phyloP scores from a whole-genome alignment of 2,329 filamentous ascomycete genomes.

The Nothopassalora personata region DNA sequence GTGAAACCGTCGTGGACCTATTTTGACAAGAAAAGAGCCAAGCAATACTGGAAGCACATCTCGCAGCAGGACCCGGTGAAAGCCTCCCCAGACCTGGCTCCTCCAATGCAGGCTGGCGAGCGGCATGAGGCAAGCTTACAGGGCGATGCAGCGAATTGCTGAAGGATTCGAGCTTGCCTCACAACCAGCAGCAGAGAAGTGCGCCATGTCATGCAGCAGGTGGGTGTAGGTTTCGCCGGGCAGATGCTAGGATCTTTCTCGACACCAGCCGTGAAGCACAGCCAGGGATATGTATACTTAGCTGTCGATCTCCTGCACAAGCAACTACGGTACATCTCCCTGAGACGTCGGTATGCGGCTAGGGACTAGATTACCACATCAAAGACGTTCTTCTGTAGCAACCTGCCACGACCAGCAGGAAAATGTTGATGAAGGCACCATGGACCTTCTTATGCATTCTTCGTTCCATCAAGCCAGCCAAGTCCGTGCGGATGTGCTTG shows the following conservation, averaged over 20 bases:
- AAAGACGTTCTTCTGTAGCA: slow-evolving; percentile 1
- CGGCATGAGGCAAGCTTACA: slow-evolving; percentile 15
- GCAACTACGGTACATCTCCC: slow-evolving; percentile 14
- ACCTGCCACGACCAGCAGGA: slow-evolving; percentile 6
- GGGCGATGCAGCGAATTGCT: slow-evolving; percentile 8
- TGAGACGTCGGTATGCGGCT: slow-evolving; percentile 3
- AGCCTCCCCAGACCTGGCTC: slow-evolving; percentile 14
- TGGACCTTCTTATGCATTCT: neutral
- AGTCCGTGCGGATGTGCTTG: slow-evolving; percentile 2
- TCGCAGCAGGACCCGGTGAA: slow-evolving; percentile 13
- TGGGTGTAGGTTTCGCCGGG: slow-evolving; percentile 15
- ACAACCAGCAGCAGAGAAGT: slow-evolving; percentile 12
- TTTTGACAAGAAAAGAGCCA: slow-evolving; percentile 23
- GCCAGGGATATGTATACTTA: slow-evolving; percentile 18
- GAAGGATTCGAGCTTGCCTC: slow-evolving; percentile 10
- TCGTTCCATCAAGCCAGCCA: slow-evolving; percentile 10
- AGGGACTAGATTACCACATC: slow-evolving; percentile 15
- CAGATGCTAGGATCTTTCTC: slow-evolving; percentile 14
- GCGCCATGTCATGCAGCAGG: slow-evolving; percentile 18
- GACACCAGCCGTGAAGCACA: slow-evolving; percentile 11
- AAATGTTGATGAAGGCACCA: neutral
- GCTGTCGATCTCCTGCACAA: slow-evolving; percentile 29
- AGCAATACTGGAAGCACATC: slow-evolving; percentile 22
- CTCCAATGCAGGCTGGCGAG: slow-evolving; percentile 19
- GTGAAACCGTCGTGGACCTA: slow-evolving; percentile 29